Base-by-base conservation (phyloP, 2,329 filamentous ascomycete species). In the Cytospora leucostoma region DNA sequence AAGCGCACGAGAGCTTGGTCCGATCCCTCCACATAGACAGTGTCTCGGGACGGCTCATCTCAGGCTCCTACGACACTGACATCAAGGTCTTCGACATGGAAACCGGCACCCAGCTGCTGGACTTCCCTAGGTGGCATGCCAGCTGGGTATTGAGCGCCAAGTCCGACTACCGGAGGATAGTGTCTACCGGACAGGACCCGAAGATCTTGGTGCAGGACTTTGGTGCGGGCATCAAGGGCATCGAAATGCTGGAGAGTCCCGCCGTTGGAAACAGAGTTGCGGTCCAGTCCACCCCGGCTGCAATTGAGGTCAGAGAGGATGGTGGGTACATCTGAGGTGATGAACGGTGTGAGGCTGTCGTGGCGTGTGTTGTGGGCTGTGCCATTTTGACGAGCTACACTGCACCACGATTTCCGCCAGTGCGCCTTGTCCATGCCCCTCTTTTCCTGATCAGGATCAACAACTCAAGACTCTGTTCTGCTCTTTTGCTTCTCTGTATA, bases 101-200 rank as follows among this genome's bases (percentile, higher is more conserved):
- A 67, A 89, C 88, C 3, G 94, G 93, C 38, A 80, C 88, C 54
- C 83, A 92, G 69, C 84, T 94, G 65, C 85, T 96, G 66, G 88
- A 93, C 70, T 94, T 97, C 71, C 91, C 93, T n/a, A 88, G 91
- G 69, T 98, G 93, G 93, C 96, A 97, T 64, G 89, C 90, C 12
- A 96, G 92, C 76, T 99, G 95, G 95, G 96, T 99, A 72, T 79
- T 99, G 64, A 93, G 92, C 67, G 95, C 95, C 58, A 97, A 97
- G 82, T 93, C 91, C 67, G 94, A 99, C 74, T 98, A 98, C 76
- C 84, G 94, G 64, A 87, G 95, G 66, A 95, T 99, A 67, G 91
- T 99, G 66, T 95, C 92, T 70, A 96, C 94, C 0, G 95, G 93
- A 56, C 95, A 99, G 76, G 93, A 97, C 71, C 91, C 93, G 38